Evolutionary conservation across 768 basidiomycete species (phyloP).

Genomic region (Phylloporus rhodoxanthus): DNA sequence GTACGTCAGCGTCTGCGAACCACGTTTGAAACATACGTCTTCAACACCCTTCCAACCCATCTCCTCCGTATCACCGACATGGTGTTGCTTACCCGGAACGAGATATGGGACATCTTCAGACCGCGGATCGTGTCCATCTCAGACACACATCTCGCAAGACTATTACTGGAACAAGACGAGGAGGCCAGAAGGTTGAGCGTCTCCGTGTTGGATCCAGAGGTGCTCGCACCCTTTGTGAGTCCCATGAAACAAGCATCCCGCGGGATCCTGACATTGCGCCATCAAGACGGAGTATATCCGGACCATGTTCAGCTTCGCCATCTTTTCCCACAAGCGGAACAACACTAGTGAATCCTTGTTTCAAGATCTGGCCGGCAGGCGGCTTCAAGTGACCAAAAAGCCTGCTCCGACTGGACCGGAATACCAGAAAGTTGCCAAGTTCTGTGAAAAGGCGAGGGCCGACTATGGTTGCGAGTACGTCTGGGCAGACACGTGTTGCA

Average conservation of each 20-base stretch:
- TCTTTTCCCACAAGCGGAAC: constrained; percentile 27
- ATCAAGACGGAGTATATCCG: constrained; percentile 15
- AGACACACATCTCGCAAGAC: constrained; percentile 20
- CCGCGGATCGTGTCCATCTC: constrained; percentile 17
- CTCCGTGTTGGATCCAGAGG: constrained; percentile 18
- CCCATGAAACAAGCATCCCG: background rate
- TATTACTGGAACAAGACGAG: constrained; percentile 22
- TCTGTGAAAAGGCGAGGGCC: constrained; percentile 22
- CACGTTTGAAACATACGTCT: constrained; percentile 23
- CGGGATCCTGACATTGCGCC: constrained; percentile 3
- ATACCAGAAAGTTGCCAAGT: constrained; percentile 23
- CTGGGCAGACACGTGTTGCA: constrained; percentile 27
- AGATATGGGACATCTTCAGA: constrained; percentile 17
- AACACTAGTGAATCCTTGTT: constrained; percentile 15
- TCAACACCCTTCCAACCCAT: constrained; percentile 22
- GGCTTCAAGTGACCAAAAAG: constrained; percentile 8
- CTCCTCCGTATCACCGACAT: constrained; percentile 21
- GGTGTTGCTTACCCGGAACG: constrained; percentile 16
- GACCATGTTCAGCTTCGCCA: constrained; percentile 19
- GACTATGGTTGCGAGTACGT: constrained; percentile 25
- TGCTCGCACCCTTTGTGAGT: constrained; percentile 19
- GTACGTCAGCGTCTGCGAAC: constrained; percentile 17
- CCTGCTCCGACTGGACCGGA: constrained; percentile 16
- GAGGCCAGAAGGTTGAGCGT: constrained; percentile 18
- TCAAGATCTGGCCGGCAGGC: constrained; percentile 19